Conservation (phyloP, 768 basidiomycete genomes). For the Russula earlei region DNA sequence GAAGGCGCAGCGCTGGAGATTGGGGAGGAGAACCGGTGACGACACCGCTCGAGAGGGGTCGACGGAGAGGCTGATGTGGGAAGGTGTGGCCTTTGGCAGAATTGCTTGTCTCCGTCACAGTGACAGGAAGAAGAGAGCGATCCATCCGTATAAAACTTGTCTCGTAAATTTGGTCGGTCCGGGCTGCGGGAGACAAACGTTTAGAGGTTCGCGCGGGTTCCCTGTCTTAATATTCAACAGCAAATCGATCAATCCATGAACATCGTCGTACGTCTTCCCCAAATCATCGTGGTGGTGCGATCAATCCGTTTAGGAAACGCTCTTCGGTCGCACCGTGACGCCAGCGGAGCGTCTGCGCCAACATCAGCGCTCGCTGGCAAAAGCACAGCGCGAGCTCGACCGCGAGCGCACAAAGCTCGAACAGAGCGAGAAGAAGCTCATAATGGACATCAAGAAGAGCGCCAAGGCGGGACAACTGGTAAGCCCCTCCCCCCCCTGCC, state of each 20-base stretch:
- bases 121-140: slow-evolving; percentile 53
- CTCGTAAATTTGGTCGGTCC: too few relatives aligned
- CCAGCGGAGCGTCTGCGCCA: slow-evolving; percentile 95
- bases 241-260: too few relatives aligned
- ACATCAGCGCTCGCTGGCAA: slow-evolving; percentile 91
- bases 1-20: slow-evolving; percentile 42
- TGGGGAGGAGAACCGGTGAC: slow-evolving; percentile 16
- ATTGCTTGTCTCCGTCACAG: slow-evolving; percentile 48
- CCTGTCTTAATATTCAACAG: too few relatives aligned
- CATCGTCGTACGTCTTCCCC: too few relatives aligned
- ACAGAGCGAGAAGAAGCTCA: slow-evolving; percentile 93
- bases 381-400: slow-evolving; percentile 97
- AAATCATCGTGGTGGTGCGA: too few relatives aligned
- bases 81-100: slow-evolving; percentile 57
- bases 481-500: slow-evolving; percentile 19
- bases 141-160: too few relatives aligned
- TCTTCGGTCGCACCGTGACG: slow-evolving; percentile 90
- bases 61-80: slow-evolving; percentile 49
- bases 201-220: too few relatives aligned
- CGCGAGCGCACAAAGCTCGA: slow-evolving; percentile 92
- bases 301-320: slow-evolving; percentile 56
- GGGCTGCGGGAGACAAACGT: too few relatives aligned
- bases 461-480: slow-evolving; percentile 96
- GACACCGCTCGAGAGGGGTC: neutral
- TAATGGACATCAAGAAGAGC: slow-evolving; percentile 91